These are phyloP conservation scores for Cladobotryum protrusum DNA, from an alignment of 2,329 filamentous ascomycete genomes.

Conservation along the genomic window DNA sequence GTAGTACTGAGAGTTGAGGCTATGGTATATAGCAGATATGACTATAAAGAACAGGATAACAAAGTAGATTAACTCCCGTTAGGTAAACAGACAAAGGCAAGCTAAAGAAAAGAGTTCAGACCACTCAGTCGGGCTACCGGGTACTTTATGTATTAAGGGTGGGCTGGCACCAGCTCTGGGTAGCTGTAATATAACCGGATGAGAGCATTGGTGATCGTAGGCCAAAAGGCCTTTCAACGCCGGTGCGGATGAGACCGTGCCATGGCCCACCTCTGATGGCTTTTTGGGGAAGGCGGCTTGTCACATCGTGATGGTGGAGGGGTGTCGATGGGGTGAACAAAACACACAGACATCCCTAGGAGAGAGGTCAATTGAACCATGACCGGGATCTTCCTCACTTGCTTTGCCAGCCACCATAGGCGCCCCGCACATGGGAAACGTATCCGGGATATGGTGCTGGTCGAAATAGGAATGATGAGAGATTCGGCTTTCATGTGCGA, in stretches of 20 bases:
- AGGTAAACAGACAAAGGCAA: background rate
- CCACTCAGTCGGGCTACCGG: too few species aligned
- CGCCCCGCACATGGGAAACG: too few species aligned
- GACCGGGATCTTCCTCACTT: background rate
- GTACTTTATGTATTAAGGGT: too few species aligned
- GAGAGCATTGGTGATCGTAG: too few species aligned
- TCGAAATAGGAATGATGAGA: too few species aligned
- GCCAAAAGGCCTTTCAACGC: background rate
- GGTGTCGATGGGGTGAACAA: conserved; percentile 1
- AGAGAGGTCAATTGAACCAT: background rate
- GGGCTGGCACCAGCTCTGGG: too few species aligned
- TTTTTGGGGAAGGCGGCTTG: background rate
- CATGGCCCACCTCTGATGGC: background rate
- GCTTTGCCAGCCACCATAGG: background rate
- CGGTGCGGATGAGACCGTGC: background rate
- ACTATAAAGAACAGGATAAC: background rate
- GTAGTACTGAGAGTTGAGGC: too few species aligned
- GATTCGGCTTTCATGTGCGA: too few species aligned
- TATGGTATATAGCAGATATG: background rate
- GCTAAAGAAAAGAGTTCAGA: too few species aligned
- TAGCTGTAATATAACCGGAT: too few species aligned
- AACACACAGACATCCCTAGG: background rate
- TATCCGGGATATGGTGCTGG: too few species aligned
- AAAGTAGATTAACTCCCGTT: background rate
- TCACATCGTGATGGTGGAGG: background rate